Percentiles rank a stretch among this genome's conserved stretches.
These are phyloP conservation scores for Clarireedia paspali DNA, from an alignment of 2,329 filamentous ascomycete species.

Conservation along the genomic window DNA sequence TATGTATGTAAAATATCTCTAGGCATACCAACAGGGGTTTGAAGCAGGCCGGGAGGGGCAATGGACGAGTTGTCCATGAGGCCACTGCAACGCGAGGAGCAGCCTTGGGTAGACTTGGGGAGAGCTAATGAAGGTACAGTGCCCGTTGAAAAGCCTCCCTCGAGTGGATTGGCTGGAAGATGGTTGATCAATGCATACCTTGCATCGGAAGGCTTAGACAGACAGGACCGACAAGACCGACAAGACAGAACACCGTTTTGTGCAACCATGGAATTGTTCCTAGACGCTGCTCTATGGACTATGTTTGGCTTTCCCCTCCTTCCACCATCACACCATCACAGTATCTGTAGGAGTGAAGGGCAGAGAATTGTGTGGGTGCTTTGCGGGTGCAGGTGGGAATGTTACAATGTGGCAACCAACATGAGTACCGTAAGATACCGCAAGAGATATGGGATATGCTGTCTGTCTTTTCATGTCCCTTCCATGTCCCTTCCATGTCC, in stretches of 20 bases:
- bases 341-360: no score
- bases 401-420: no score
- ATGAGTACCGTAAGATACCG: no score
- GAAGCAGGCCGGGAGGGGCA: not conserved
- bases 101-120: not conserved
- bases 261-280: no score
- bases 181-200: not conserved
- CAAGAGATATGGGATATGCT: no score
- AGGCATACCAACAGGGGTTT: not conserved
- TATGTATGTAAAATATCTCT: not conserved
- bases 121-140: not conserved
- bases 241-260: not conserved
- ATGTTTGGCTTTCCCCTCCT: no score
- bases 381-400: no score
- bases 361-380: no score
- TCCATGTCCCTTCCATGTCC: no score
- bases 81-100: not conserved
- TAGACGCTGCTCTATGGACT: no score
- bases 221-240: not conserved
- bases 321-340: no score
- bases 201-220: slow-evolving; percentile 7
- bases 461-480: no score
- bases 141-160: not conserved
- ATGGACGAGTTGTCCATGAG: not conserved
- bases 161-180: not conserved